Percentiles rank a stretch among this genome's conserved stretches.
Evolutionary conservation across 148 eudicot genomes (phyloP).

Genomic region (Persicaria maculosa): DNA sequence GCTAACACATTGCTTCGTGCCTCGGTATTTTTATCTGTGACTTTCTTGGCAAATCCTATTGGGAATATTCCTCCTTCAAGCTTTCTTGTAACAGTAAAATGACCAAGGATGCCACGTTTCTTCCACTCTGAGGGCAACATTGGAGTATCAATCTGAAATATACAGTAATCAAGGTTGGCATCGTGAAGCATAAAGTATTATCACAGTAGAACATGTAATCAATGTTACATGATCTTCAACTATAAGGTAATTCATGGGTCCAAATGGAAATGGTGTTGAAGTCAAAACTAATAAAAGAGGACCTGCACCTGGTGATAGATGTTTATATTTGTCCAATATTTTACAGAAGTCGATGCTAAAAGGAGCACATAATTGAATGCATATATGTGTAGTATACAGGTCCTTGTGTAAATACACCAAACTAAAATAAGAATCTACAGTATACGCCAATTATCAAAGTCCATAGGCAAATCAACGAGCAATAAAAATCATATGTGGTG

Average conservation of each 20-base stretch:
- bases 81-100: constrained; percentile 78
- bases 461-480: background rate
- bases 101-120: constrained; percentile 67
- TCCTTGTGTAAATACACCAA: background rate
- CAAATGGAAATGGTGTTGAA: background rate
- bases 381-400: background rate
- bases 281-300: background rate
- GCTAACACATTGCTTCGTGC: constrained; percentile 55
- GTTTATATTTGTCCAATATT: background rate
- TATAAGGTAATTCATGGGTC: background rate
- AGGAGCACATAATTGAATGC: background rate
- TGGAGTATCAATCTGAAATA: constrained; percentile 79
- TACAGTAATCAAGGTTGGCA: constrained; percentile 8
- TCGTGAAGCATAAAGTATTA: background rate
- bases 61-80: constrained; percentile 91
- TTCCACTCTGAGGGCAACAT: constrained; percentile 83
- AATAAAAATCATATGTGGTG: background rate
- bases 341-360: background rate
- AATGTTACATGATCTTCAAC: background rate
- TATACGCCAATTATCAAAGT: background rate
- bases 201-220: background rate
- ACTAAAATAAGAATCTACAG: background rate
- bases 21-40: constrained; percentile 53
- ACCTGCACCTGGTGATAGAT: background rate
- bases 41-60: constrained; percentile 69